Evolutionary conservation across 345 rosid genomes (phyloP).

Genomic region (Eutrema japonicum): DNA sequence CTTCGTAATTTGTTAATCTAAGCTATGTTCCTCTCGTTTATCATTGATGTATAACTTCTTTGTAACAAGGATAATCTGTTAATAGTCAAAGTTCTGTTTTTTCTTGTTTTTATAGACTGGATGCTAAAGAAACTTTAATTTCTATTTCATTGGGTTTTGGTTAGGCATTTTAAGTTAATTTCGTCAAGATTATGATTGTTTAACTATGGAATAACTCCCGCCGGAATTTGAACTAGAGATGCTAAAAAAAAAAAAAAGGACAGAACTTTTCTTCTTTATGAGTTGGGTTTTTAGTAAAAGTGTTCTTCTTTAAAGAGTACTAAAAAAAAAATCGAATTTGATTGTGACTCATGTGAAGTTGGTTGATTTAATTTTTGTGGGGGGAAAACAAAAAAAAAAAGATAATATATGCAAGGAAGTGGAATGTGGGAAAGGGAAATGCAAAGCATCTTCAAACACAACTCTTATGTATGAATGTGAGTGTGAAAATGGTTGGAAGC

Average conservation of each 20-base stretch:
- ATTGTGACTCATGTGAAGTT: constrained; percentile 20
- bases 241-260: constrained; percentile 1
- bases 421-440: constrained; percentile 71
- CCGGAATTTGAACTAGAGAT: constrained; percentile 28
- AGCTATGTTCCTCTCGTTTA: background rate
- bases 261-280: constrained; percentile 7
- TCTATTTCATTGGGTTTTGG: background rate
- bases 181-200: background rate
- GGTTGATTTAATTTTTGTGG: constrained; percentile 23
- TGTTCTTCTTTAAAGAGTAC: constrained; percentile 4
- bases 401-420: constrained; percentile 60
- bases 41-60: background rate
- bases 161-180: constrained; percentile 5
- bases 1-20: too few relatives aligned
- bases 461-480: constrained; percentile 57
- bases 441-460: constrained; percentile 53
- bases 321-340: constrained; percentile 18
- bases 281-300: constrained; percentile 22
- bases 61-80: background rate
- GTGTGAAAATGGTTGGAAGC: constrained; percentile 81
- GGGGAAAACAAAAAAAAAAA: constrained; percentile 18
- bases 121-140: background rate
- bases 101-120: background rate
- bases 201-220: constrained; percentile 21
- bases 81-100: constrained; percentile 1